Base-by-base conservation (phyloP, 352 stramenopile genomes). In the Phytophthora pini region DNA sequence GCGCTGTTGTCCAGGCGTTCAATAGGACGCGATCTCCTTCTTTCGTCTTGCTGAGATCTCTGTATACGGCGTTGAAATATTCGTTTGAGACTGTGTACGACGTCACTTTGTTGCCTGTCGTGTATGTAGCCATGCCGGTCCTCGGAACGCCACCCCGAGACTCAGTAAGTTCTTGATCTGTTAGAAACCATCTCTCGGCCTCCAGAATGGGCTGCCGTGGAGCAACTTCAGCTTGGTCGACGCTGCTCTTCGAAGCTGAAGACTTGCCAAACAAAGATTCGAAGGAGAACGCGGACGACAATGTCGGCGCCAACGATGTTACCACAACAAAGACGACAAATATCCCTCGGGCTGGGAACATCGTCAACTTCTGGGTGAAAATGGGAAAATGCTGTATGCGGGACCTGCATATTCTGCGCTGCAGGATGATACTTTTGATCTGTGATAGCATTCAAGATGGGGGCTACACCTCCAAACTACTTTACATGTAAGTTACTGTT, bases 181-280 rank as follows among this genome's bases (percentile, higher is more conserved):
- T 82, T 9, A 90, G 60, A 51, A 90, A 89, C 79, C 82, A 90
- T n/a, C 73, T 63, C 4, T 68, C 48, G 6, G 80, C 55, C 12
- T 80, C 61, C 9, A 89, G 58, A 15, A 73, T 24, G 8, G 82
- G 82, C 45, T 90, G 82, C 13, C 52, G 43, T 2, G 43, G 44
- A 11, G 48, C 56, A 22, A 68, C 56, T 29, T 63, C 38, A 3
- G 61, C 40, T 4, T 54, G 43, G 17, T 68, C 60, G 4, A 7
- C 50, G 11, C 58, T 56, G 0, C 51, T 15, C 31, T 36, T 36
- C 31, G 8, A 13, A 36, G 31, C 8, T 1, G 38, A 43, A 20
- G 7, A 22, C 38, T 43, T 22, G 15, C 7, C n/a, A 3, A 43
- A 43, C 13, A 43, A 43, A 22, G 38, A 22, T 3, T 11, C 6